Evolutionary conservation across 768 basidiomycete genomes (phyloP), one percentile per base, ranked within the genome.

Genomic region (Lentinus tigrinus): DNA sequence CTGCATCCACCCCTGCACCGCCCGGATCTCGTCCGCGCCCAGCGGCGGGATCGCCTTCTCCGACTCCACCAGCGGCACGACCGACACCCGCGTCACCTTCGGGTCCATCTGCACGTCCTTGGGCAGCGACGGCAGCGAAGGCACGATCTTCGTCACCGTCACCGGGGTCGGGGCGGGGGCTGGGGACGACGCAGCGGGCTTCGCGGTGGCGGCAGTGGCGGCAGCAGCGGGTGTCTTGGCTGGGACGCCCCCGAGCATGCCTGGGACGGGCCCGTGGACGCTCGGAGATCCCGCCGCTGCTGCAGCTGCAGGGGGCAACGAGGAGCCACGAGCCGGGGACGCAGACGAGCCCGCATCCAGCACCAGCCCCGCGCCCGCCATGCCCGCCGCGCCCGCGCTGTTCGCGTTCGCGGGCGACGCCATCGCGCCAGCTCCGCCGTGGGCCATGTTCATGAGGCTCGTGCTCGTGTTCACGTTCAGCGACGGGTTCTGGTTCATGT

Each of bases 1-100:
- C 60, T 76, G 72, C 78, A 89, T 84, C 89, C 89, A 92, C 40
- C 56, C 69, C 63, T 86, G 73, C 44, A 91, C 71, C 39, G 79
- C 64, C 23, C 53, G 57, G 24, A 89, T 80, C 67, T 91, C 86
- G 1, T 69, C 67, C 8, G 75, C 69, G 7, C 65, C 60, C 17
- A 95, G 72, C 0, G 78, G 66, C 2, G 85, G 88, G 49, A 89
- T 88, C 44, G 75, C 72, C 49, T 68, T 71, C 2, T 75, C 71
- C n/a, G 83, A 82, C 13, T 80, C 78, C 47, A 74, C 69, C 10
- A 86, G 76, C 1, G 89, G 88, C 2, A 93, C 81, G 54, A 81
- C 70, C 8, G 83, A 80, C 42, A 91, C 77, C 19, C 77, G 76
- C 8, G 89, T 90, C 48, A 83, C 79, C 31, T 76, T 73, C 16